phyloP scores from a whole-genome alignment of 352 stramenopile genomes.

The Phytophthora vignae region DNA sequence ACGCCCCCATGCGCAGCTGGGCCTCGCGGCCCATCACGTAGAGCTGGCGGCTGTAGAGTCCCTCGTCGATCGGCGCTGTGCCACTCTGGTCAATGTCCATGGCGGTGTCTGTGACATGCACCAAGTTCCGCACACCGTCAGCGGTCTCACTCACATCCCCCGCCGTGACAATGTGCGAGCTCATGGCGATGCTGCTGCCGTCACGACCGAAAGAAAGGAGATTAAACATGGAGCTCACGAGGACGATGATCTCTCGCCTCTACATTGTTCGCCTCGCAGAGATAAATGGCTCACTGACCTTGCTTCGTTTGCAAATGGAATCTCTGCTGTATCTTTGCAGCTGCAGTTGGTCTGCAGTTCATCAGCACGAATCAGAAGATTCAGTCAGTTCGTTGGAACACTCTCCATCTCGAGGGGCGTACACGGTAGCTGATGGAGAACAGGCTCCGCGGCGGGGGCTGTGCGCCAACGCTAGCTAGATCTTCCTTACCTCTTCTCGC shows the following conservation, averaged over 20 bases:
- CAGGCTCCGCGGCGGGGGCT: background rate
- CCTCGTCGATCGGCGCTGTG: constrained; percentile 71
- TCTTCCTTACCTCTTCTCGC: constrained; percentile 29
- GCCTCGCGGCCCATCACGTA: constrained; percentile 99
- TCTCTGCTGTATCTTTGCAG: constrained; percentile 8
- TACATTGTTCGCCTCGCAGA: background rate
- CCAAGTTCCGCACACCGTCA: constrained; percentile 74
- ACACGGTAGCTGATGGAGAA: background rate
- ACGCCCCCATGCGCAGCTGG: constrained; percentile 96
- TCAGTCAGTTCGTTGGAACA: background rate
- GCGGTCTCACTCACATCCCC: constrained; percentile 78
- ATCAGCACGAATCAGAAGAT: constrained; percentile 3
- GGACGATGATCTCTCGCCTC: background rate
- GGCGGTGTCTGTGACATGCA: constrained; percentile 73
- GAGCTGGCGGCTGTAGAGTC: constrained; percentile 95
- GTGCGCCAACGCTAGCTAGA: constrained; percentile 1
- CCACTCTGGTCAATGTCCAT: constrained; percentile 74
- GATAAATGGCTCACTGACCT: constrained; percentile 21
- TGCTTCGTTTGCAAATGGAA: constrained; percentile 2
- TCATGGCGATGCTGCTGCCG: constrained; percentile 46
- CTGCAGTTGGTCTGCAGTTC: background rate
- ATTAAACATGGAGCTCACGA: constrained; percentile 19
- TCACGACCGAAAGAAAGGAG: constrained; percentile 16
- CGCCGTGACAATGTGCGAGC: constrained; percentile 67
- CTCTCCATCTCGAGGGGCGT: background rate